phyloP scores from a whole-genome alignment of 768 basidiomycete genomes.

The Suillus discolor region DNA sequence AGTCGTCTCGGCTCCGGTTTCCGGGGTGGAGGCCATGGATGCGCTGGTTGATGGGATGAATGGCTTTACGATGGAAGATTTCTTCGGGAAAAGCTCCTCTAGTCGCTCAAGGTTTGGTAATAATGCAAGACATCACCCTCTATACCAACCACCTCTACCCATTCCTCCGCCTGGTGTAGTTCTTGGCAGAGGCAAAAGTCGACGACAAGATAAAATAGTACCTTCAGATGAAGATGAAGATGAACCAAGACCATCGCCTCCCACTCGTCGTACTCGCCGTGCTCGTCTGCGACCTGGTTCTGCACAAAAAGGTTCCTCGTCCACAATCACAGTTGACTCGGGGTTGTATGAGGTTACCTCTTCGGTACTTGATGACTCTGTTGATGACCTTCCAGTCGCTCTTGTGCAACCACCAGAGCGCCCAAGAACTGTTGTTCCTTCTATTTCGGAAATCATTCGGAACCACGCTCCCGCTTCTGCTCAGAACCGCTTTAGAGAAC shows the following conservation, averaged over 20 bases:
- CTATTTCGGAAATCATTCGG: slow-evolving; percentile 88
- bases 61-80: slow-evolving; percentile 57
- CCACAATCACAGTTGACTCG: slow-evolving; percentile 33
- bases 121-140: slow-evolving; percentile 66
- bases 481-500: slow-evolving; percentile 50
- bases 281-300: slow-evolving; percentile 21
- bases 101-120: slow-evolving; percentile 58
- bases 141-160: slow-evolving; percentile 83
- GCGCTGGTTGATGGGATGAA: slow-evolving; percentile 92
- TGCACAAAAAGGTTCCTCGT: slow-evolving; percentile 29
- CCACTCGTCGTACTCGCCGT: slow-evolving; percentile 16
- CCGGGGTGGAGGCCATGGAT: slow-evolving; percentile 87
- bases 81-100: slow-evolving; percentile 46
- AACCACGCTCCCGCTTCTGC: slow-evolving; percentile 66
- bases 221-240: slow-evolving; percentile 61
- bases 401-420: slow-evolving; percentile 28
- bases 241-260: slow-evolving; percentile 18
- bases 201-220: slow-evolving; percentile 23
- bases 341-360: slow-evolving; percentile 20
- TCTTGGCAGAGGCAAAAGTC: slow-evolving; percentile 52
- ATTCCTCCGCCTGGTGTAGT: slow-evolving; percentile 80
- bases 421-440: slow-evolving; percentile 62
- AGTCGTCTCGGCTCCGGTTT: slow-evolving; percentile 72
- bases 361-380: slow-evolving; percentile 13
- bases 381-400: slow-evolving; percentile 14